phyloP scores from a whole-genome alignment of 2,329 filamentous ascomycete species.

The Rhynchosporium secalis region DNA sequence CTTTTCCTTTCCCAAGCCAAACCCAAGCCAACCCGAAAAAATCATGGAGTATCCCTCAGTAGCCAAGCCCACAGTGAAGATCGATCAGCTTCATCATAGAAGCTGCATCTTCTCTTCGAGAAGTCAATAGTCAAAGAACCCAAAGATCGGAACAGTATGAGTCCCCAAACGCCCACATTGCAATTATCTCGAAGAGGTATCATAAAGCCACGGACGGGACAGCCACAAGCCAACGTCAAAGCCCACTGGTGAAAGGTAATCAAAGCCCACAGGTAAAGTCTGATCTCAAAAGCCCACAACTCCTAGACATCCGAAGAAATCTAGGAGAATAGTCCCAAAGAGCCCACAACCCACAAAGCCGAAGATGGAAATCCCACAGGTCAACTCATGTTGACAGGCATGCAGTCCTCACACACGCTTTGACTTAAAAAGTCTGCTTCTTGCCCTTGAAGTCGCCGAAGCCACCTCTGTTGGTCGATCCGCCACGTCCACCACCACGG shows the following conservation, averaged over 20 bases:
- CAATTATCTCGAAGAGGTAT: conserved; percentile 22
- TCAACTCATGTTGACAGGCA: conserved; percentile 34
- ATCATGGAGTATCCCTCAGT: conserved; percentile 20
- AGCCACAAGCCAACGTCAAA: conserved; percentile 39
- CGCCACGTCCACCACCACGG: conserved; percentile 40
- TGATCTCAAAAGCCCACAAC: conserved; percentile 42
- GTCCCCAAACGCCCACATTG: conserved; percentile 35
- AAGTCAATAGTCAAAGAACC: conserved; percentile 37
- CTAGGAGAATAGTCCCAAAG: conserved; percentile 40
- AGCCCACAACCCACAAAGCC: conserved; percentile 43
- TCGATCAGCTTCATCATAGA: conserved; percentile 39
- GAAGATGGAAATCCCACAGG: conserved; percentile 36
- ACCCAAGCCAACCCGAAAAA: background rate
- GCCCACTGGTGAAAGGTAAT: conserved; percentile 33
- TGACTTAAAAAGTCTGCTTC: conserved; percentile 48
- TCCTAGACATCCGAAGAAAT: conserved; percentile 22
- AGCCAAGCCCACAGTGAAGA: conserved; percentile 38
- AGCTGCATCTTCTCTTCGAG: conserved; percentile 40
- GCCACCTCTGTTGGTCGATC: conserved; percentile 52
- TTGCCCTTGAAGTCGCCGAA: conserved; percentile 59
- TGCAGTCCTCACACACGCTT: conserved; percentile 26
- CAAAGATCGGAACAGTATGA: conserved; percentile 30
- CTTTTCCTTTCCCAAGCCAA: conserved; percentile 24
- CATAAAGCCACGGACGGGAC: conserved; percentile 36
- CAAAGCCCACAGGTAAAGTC: conserved; percentile 37